phyloP scores from a whole-genome alignment of 371 early-diverging fungal genomes.

The Batrachochytrium dendrobatidis region DNA sequence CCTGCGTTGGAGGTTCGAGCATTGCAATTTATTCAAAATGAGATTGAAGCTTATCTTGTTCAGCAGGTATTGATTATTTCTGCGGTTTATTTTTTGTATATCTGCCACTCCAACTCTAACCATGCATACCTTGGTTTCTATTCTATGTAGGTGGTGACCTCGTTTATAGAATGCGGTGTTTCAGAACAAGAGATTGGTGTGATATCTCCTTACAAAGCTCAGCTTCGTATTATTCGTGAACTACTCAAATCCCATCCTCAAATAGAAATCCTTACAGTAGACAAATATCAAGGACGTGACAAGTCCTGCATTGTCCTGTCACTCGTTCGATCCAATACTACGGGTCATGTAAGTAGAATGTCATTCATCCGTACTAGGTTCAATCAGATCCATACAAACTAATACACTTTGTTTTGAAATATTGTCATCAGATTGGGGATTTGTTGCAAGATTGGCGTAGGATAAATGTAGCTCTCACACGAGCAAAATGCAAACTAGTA shows the following conservation, averaged over 20 bases:
- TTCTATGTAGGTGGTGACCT: slow-evolving; percentile 48
- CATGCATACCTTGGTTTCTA: too few relatives aligned
- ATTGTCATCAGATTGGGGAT: slow-evolving; percentile 63
- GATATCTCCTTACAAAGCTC: slow-evolving; percentile 81
- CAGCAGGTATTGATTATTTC: slow-evolving; percentile 26
- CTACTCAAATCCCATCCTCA: slow-evolving; percentile 25
- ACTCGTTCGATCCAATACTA: slow-evolving; percentile 75
- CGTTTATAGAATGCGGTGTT: slow-evolving; percentile 60
- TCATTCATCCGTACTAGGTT: background rate
- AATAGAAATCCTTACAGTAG: slow-evolving; percentile 61
- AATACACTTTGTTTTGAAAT: slow-evolving; percentile 10
- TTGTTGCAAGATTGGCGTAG: slow-evolving; percentile 87
- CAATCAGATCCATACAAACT: slow-evolving; percentile 7
- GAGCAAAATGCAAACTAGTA: slow-evolving; percentile 86
- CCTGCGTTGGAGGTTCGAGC: slow-evolving; percentile 51
- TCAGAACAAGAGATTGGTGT: slow-evolving; percentile 61
- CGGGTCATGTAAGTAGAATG: slow-evolving; percentile 46
- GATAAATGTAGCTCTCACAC: slow-evolving; percentile 95
- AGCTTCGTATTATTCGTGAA: slow-evolving; percentile 57
- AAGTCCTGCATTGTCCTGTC: slow-evolving; percentile 82
- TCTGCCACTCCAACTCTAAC: too few relatives aligned
- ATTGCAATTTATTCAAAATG: slow-evolving; percentile 56
- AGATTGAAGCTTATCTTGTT: slow-evolving; percentile 61
- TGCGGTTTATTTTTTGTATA: too few relatives aligned
- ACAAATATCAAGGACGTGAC: slow-evolving; percentile 91